Evolutionary conservation across 2,329 filamentous ascomycete genomes (phyloP).

Genomic region (Colletotrichum lindemuthianum): DNA sequence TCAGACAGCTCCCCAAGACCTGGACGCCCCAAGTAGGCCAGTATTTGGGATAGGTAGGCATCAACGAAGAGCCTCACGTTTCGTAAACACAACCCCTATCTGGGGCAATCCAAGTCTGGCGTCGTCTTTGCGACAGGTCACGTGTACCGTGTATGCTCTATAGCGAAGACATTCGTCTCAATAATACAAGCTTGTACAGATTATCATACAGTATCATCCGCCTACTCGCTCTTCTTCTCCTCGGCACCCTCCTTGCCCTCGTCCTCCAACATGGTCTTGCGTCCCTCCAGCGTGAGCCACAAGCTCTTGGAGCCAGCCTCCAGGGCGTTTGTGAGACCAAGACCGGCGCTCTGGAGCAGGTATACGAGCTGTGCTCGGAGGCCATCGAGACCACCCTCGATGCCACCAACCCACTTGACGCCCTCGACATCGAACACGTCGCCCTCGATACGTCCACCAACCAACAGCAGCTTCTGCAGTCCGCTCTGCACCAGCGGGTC

Average conservation of each 20-base stretch:
- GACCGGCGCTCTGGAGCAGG: slow-evolving; percentile 82
- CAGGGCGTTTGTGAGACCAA: slow-evolving; percentile 79
- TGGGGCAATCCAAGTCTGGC: too few relatives aligned
- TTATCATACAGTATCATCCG: slow-evolving; percentile 35
- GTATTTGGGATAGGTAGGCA: too few relatives aligned
- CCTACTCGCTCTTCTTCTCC: slow-evolving; percentile 33
- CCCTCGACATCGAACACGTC: slow-evolving; percentile 83
- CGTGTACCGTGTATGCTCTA: slow-evolving; percentile 18
- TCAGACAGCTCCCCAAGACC: too few relatives aligned
- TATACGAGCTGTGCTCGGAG: slow-evolving; percentile 83
- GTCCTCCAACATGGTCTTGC: slow-evolving; percentile 83
- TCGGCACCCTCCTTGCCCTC: slow-evolving; percentile 39
- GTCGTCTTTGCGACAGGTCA: too few relatives aligned
- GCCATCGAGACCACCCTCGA: slow-evolving; percentile 83
- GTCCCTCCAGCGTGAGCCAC: slow-evolving; percentile 88
- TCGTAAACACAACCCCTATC: too few relatives aligned
- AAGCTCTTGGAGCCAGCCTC: slow-evolving; percentile 83
- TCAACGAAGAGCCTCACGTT: too few relatives aligned
- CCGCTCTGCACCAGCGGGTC: slow-evolving; percentile 82
- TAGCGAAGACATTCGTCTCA: slow-evolving; percentile 30
- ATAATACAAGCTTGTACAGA: slow-evolving; percentile 35
- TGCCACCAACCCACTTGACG: slow-evolving; percentile 73
- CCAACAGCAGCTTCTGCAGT: slow-evolving; percentile 84
- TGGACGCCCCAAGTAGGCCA: too few relatives aligned
- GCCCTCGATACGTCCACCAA: slow-evolving; percentile 89